Base-by-base conservation (phyloP, 179 eudicot genomes). In the Beta corolliflora region DNA sequence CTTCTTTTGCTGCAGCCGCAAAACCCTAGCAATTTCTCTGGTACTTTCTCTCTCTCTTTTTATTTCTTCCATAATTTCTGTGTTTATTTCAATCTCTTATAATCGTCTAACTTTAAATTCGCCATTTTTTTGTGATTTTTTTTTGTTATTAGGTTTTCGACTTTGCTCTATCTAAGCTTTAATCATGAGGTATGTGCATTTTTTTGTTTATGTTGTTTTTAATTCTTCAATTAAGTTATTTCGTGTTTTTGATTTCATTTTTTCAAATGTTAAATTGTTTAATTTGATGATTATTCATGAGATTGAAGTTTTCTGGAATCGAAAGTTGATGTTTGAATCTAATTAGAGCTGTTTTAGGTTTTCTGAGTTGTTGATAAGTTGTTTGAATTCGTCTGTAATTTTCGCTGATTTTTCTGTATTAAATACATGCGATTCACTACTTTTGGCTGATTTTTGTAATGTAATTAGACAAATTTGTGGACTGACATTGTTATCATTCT, bases 111-210 rank as follows among this genome's bases (percentile, higher is more conserved):
- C 55, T 71, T 50, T 9, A 0, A 16, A 29, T 56, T 60, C 50
- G 41, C 41, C 41, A 36, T 36, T 13, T 18, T 12, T 59, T 36
- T 76, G 59, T n/a, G 9, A 50, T n/a, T 29, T 71, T 54, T 55
- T 5, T 7, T 55, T 55, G 2, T 67, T 25, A 2, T 56, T 77
- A 81, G 84, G 75, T 81, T 58, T 45, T 58, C 5, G 41, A 41
- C 15, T 16, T 74, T 60, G 52, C 46, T 75, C 25, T 4, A 15
- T 5, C 45, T 55, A 68, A 46, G 29, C 66, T 60, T 12, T 36
- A 41, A 59, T 77, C 64, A 81, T 81, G 84, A 81, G 84, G 84
- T 81, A 77, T 25, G 41, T 2, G 8, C 23, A 4, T n/a, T 10
- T 53, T 73, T 23, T 14, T 8, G 9, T 21, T 48, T 75, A 0